These are phyloP conservation scores for Trichoderma afroharzianum DNA, from an alignment of 2,329 filamentous ascomycete species.

Conservation along the genomic window DNA sequence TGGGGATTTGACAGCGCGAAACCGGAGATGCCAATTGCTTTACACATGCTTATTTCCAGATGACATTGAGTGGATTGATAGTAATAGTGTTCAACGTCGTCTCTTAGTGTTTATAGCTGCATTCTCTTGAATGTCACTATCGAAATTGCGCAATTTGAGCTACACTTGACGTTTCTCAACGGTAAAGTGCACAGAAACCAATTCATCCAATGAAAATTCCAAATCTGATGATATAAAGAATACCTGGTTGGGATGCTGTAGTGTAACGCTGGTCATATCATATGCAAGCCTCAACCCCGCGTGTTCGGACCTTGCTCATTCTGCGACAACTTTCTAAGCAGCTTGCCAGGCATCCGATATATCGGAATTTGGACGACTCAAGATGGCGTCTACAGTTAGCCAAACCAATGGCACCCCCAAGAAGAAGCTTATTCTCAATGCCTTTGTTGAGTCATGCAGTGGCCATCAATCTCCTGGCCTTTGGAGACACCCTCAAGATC, in stretches of 20 bases:
- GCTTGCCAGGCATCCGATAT: neutral
- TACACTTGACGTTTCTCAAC: neutral
- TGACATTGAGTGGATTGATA: neutral
- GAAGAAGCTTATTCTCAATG: conserved; percentile 42
- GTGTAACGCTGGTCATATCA: neutral
- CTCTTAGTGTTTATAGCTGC: neutral
- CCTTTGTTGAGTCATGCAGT: conserved; percentile 39
- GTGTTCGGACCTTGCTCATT: neutral
- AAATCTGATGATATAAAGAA: neutral
- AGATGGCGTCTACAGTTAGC: neutral
- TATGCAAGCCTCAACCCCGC: neutral
- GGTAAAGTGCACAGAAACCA: neutral
- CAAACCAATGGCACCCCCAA: conserved; percentile 20
- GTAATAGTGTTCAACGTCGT: neutral
- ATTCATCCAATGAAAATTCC: neutral
- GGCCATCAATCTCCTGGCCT: conserved; percentile 46
- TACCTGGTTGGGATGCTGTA: neutral
- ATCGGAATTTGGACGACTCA: neutral
- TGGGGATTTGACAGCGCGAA: neutral
- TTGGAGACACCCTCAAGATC: conserved; percentile 61
- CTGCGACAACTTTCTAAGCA: neutral
- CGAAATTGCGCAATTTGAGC: conserved; percentile 12
- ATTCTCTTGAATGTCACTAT: neutral
- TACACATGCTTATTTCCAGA: neutral
- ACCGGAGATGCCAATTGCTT: neutral